Base-by-base conservation (phyloP, 1,284 basidiomycete genomes). In the Apiotrichum siamense region DNA sequence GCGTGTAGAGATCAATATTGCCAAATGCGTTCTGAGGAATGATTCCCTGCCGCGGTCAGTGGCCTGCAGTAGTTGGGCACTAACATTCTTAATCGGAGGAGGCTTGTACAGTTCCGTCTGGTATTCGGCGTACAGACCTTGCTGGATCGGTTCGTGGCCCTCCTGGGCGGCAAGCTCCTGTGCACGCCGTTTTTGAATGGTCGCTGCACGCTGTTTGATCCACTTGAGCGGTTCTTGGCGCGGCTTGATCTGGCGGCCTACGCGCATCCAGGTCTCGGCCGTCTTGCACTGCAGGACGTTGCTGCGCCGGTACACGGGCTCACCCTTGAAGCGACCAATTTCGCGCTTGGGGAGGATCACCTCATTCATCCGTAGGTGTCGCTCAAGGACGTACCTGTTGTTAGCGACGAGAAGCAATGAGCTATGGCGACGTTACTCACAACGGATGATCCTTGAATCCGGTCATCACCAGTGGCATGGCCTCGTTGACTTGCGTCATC, bases 381-480 rank as follows among this genome's bases (percentile, higher is more conserved):
- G 84, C 60, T 84, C 81, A 35, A 99, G 81, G 12, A 87, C 87
- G 70, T 92, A 98, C 66, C 88, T 91, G 62, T 3, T 1, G 45
- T 50, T 32, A 49, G 50, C 26, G 7, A 6, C n/a, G n/a, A n/a
- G 5, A 20, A 9, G 15, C 13, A 10, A 12, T n/a, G 3, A 3
- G 17, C 13, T 31, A 9, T 12, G 1, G n/a, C n/a, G n/a, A n/a
- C n/a, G n/a, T n/a, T 27, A 59, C 84, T 55, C 61, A 90, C 83
- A 97, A 73, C 2, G 94, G 90, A 73, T 99, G 94, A 64, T 92
- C 87, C 71, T 98, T 97, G 81, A 97, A 98, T 0, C 89, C 93
- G 23, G 78, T 79, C 58, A 97, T 80, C 26, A 88, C 87, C 12
- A 84, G 86, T 0, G 94, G 94, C 89, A 99, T 96, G n/a, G 86